A percentile compares a stretch with the other conserved stretches of the same genome.
These are phyloP conservation scores for Colletotrichum eleusines DNA, from an alignment of 2,329 filamentous ascomycete genomes.

Conservation along the genomic window DNA sequence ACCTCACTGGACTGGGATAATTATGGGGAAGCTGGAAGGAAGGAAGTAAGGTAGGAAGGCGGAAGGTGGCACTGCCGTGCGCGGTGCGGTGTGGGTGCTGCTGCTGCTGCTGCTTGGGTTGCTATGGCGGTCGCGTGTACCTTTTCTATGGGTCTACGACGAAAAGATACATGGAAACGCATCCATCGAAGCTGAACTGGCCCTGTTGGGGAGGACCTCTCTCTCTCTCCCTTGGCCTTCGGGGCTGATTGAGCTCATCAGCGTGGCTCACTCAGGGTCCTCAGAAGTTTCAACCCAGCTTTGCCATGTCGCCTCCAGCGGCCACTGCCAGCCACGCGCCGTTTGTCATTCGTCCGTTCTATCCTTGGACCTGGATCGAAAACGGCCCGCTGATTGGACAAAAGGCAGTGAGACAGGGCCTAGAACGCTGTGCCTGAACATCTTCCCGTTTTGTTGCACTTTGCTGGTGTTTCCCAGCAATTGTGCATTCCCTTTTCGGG, in stretches of 20 bases:
- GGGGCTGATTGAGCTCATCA: slow-evolving; percentile 29
- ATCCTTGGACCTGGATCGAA: slow-evolving; percentile 8
- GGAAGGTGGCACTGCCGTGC: not conserved
- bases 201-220: not conserved
- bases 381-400: not conserved
- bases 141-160: not conserved
- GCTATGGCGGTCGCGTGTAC: not conserved
- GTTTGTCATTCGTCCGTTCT: slow-evolving; percentile 6
- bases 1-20: slow-evolving; percentile 28
- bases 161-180: not conserved
- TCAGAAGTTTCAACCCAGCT: not conserved
- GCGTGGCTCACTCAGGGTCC: not conserved
- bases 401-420: not conserved
- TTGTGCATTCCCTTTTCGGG: no score
- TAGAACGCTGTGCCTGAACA: not conserved
- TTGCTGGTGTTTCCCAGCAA: no score
- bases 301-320: not conserved
- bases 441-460: no score
- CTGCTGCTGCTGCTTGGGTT: not conserved
- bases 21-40: slow-evolving; percentile 6
- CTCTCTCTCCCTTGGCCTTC: no score
- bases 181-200: not conserved
- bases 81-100: slow-evolving; percentile 1
- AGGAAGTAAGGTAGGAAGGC: slow-evolving; percentile 10
- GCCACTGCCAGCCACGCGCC: slow-evolving; percentile 18